These are phyloP conservation scores for Pterulicium gracile DNA, from an alignment of 1,284 basidiomycete genomes.

Conservation along the genomic window DNA sequence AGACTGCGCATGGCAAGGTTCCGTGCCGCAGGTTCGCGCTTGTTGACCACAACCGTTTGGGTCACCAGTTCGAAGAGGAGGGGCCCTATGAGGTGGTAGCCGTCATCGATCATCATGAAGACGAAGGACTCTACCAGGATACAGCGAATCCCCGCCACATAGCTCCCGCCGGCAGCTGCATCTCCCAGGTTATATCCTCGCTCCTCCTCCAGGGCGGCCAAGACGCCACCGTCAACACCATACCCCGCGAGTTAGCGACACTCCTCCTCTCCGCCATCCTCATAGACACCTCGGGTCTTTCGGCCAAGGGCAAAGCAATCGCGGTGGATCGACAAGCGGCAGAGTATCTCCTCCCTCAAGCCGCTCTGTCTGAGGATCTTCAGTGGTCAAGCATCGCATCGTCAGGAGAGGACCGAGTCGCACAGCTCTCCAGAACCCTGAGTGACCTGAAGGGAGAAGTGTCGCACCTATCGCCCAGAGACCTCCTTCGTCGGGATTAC, in stretches of 20 bases:
- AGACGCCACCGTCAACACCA: constrained; percentile 21
- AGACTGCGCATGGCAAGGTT: too few relatives aligned
- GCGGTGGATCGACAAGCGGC: constrained; percentile 51
- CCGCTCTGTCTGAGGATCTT: constrained; percentile 22
- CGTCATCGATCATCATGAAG: constrained; percentile 91
- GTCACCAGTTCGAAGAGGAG: constrained; percentile 34
- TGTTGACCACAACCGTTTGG: constrained; percentile 83
- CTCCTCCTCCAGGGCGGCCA: constrained; percentile 28
- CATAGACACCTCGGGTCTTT: constrained; percentile 77
- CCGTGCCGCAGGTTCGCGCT: constrained; percentile 64
- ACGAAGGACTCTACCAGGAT: constrained; percentile 61
- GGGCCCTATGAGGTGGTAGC: constrained; percentile 49
- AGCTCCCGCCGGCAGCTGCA: constrained; percentile 63
- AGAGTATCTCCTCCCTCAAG: constrained; percentile 41
- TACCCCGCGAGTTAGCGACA: constrained; percentile 55
- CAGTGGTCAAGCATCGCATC: constrained; percentile 8
- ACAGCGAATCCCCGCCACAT: constrained; percentile 62
- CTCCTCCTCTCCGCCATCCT: constrained; percentile 74
- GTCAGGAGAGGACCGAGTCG: constrained; percentile 22
- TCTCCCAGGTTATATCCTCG: constrained; percentile 58
- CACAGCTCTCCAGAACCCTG: constrained; percentile 41
- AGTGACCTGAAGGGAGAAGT: constrained; percentile 58
- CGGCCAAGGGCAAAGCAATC: constrained; percentile 67
- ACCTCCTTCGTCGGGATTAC: constrained; percentile 86
- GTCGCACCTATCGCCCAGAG: constrained; percentile 55